phyloP scores from a whole-genome alignment of 495 filamentous ascomycete species.

The Tuber brumale region DNA sequence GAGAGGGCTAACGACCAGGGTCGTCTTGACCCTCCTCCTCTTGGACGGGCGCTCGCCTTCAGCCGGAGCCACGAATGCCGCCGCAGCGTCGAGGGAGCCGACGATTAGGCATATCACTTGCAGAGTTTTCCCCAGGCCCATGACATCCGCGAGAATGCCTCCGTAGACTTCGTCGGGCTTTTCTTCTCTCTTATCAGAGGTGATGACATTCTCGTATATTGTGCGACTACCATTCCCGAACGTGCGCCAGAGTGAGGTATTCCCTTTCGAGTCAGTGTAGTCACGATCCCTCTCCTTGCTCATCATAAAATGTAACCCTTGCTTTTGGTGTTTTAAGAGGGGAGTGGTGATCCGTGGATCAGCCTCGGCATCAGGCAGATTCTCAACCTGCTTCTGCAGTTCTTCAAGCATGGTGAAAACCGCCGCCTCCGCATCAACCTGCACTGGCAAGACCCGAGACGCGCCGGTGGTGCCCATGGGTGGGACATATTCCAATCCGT shows the following conservation, averaged over 20 bases:
- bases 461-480: conserved; percentile 17
- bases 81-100: conserved; percentile 54
- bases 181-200: conserved; percentile 55
- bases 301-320: conserved; percentile 82
- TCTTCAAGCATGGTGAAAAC: conserved; percentile 74
- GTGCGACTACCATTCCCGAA: conserved; percentile 50
- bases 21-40: conserved; percentile 62
- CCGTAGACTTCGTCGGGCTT: conserved; percentile 67
- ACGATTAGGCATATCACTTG: conserved; percentile 74
- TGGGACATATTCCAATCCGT: conserved; percentile 24
- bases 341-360: conserved; percentile 57
- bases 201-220: conserved; percentile 75
- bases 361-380: conserved; percentile 68
- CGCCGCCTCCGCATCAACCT: conserved; percentile 71
- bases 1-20: conserved; percentile 82
- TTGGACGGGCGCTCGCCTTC: conserved; percentile 35
- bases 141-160: conserved; percentile 95
- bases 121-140: conserved; percentile 93
- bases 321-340: conserved; percentile 81
- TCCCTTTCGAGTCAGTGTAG: conserved; percentile 51
- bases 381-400: conserved; percentile 52
- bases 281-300: conserved; percentile 63
- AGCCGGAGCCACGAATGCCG: conserved; percentile 50
- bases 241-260: conserved; percentile 70
- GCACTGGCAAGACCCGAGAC: conserved; percentile 45